A percentile compares a stretch with the other conserved stretches of the same genome.
phyloP scores from a whole-genome alignment of 768 basidiomycete genomes.

The Boletus patriciae region DNA sequence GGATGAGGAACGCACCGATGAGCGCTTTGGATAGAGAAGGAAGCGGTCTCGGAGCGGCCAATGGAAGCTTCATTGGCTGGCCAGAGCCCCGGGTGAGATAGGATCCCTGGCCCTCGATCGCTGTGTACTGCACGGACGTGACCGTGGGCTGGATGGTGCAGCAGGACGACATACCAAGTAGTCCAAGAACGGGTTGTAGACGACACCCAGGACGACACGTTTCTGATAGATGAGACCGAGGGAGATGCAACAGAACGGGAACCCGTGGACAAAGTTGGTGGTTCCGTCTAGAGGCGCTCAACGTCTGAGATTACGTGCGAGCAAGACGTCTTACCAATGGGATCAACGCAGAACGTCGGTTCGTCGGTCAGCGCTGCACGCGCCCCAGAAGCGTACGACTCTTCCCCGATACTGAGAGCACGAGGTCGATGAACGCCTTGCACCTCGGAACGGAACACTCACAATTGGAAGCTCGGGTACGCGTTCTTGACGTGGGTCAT shows the following conservation, averaged over 20 bases:
- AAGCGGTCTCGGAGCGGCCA: slow-evolving; percentile 60
- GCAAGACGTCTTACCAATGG: slow-evolving; percentile 60
- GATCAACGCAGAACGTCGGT: slow-evolving; percentile 95
- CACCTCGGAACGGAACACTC: slow-evolving; percentile 32
- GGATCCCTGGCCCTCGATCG: slow-evolving; percentile 74
- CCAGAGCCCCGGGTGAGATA: slow-evolving; percentile 55
- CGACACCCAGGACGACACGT: slow-evolving; percentile 80
- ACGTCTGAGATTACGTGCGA: neutral
- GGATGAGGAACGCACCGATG: slow-evolving; percentile 45
- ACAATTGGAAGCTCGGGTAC: slow-evolving; percentile 84
- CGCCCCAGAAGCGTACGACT: slow-evolving; percentile 78
- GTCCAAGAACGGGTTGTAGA: slow-evolving; percentile 88
- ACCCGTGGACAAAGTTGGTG: slow-evolving; percentile 83
- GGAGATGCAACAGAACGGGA: slow-evolving; percentile 87
- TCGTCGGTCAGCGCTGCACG: slow-evolving; percentile 72
- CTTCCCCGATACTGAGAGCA: slow-evolving; percentile 79
- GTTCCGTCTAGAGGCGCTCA: slow-evolving; percentile 61
- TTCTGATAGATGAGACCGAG: slow-evolving; percentile 83
- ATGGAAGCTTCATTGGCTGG: slow-evolving; percentile 58
- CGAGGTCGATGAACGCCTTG: neutral
- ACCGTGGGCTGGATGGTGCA: neutral
- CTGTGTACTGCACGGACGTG: slow-evolving; percentile 59
- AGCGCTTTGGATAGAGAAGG: slow-evolving; percentile 71
- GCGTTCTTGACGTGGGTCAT: slow-evolving; percentile 58
- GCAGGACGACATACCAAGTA: slow-evolving; percentile 52